Evolutionary conservation across 176 grass and related monocot genomes (phyloP).

Genomic region (Cenchrus fungigraminus): DNA sequence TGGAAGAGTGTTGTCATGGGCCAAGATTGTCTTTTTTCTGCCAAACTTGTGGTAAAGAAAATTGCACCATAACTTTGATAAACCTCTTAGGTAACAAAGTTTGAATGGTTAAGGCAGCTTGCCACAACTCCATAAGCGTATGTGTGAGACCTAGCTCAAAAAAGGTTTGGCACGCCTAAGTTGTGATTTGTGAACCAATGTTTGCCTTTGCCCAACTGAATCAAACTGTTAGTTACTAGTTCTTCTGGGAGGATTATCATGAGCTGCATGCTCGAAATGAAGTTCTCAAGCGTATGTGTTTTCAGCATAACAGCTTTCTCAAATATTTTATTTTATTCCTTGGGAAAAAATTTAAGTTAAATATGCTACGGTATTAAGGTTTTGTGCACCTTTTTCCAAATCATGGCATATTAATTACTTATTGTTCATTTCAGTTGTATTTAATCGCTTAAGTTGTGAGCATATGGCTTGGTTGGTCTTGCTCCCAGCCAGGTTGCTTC

Average conservation of each 20-base stretch:
- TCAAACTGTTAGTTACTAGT: not conserved
- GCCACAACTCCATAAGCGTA: not conserved
- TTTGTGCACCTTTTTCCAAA: not conserved
- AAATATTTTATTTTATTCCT: not conserved
- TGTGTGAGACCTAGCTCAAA: not conserved
- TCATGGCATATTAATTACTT: not conserved
- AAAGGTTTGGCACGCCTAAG: not conserved
- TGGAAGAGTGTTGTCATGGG: not conserved
- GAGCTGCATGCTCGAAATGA: not conserved
- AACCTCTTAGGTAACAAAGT: not conserved
- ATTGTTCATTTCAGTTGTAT: not conserved
- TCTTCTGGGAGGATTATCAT: not conserved
- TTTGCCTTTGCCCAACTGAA: constrained; percentile 7
- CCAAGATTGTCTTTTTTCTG: not conserved
- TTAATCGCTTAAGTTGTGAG: not conserved
- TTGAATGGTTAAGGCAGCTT: not conserved
- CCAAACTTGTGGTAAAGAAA: not conserved
- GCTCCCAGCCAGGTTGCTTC: not conserved
- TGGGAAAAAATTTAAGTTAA: not conserved
- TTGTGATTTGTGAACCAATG: constrained; percentile 12
- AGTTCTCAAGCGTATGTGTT: not conserved
- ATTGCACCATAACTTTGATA: not conserved
- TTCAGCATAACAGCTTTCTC: not conserved
- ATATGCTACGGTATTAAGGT: not conserved
- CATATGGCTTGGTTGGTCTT: not conserved